Evolutionary conservation across 23 red algal species (phyloP).

Genomic region (Agarophyton chilense): DNA sequence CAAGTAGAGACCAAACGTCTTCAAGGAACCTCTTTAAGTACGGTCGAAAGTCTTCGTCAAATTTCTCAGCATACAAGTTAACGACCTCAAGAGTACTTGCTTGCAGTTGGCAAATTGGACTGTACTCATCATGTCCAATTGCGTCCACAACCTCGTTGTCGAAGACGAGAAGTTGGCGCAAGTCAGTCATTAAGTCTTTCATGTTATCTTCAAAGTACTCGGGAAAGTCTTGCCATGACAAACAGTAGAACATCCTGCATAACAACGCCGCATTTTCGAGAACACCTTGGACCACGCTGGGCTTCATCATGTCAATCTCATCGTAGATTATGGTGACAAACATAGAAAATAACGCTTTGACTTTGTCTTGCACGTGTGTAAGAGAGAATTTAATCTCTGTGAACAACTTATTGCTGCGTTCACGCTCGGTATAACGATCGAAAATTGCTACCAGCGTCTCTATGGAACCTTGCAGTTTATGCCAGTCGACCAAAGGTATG

Average conservation of each 20-base stretch:
- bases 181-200: conserved; percentile 71
- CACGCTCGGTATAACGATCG: conserved; percentile 83
- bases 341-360: conserved; percentile 59
- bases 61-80: conserved; percentile 84
- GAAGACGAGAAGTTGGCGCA: conserved; percentile 69
- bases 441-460: conserved; percentile 89
- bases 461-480: conserved; percentile 63
- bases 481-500: conserved; percentile 53
- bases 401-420: conserved; percentile 86
- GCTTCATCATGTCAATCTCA: conserved; percentile 45
- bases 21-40: conserved; percentile 73
- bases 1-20: conserved; percentile 80
- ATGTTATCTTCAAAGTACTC: conserved; percentile 96
- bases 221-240: conserved; percentile 95
- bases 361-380: conserved; percentile 53
- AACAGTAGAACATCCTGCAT: conserved; percentile 85
- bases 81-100: conserved; percentile 73
- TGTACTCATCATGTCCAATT: conserved; percentile 49
- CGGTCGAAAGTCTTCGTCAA: conserved; percentile 97
- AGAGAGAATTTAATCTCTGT: conserved; percentile 85
- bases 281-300: conserved; percentile 22
- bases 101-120: conserved; percentile 68
- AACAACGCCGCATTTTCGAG: conserved; percentile 50
- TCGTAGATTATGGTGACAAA: conserved; percentile 34
- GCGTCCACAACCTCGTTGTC: conserved; percentile 52